Evolutionary conservation across 192 early-diverging fungal species (phyloP).

Genomic region (Linderina pennispora): DNA sequence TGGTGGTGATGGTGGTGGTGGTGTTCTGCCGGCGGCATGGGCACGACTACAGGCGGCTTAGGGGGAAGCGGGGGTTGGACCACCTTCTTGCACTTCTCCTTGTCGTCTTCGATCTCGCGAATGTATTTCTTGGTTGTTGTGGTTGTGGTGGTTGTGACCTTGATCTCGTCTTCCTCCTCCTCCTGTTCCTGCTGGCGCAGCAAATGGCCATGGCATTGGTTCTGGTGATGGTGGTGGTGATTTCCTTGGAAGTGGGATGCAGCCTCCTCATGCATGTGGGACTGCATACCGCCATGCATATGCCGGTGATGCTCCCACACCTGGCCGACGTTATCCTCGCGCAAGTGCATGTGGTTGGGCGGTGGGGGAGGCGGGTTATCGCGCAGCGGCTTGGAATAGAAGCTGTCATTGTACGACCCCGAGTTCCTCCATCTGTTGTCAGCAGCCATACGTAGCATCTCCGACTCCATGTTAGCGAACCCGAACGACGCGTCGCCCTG

Average conservation of each 20-base stretch:
- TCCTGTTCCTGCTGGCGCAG: neutral
- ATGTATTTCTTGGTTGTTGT: conserved; percentile 29
- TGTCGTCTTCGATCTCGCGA: neutral
- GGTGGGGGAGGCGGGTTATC: conserved; percentile 7
- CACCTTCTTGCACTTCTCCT: neutral
- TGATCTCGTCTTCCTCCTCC: conserved; percentile 31
- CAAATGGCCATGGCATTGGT: neutral
- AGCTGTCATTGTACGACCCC: conserved; percentile 5
- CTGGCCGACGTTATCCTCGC: conserved; percentile 22
- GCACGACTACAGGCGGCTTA: neutral
- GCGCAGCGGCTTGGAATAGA: conserved; percentile 22
- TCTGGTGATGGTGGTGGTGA: conserved; percentile 3
- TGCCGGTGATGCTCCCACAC: conserved; percentile 20
- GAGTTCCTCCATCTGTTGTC: conserved; percentile 30
- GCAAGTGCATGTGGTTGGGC: conserved; percentile 19
- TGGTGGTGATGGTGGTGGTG: conserved; percentile 6
- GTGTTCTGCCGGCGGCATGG: neutral
- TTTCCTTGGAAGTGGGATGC: conserved; percentile 21
- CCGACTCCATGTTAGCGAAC: conserved; percentile 36
- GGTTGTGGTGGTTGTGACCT: conserved; percentile 30
- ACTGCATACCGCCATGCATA: conserved; percentile 23
- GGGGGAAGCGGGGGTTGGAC: conserved; percentile 7
- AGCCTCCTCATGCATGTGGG: conserved; percentile 24
- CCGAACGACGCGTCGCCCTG: conserved; percentile 38
- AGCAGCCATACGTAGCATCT: conserved; percentile 35